These are phyloP conservation scores for Boechera stricta DNA, from an alignment of 345 rosid species.

Conservation along the genomic window DNA sequence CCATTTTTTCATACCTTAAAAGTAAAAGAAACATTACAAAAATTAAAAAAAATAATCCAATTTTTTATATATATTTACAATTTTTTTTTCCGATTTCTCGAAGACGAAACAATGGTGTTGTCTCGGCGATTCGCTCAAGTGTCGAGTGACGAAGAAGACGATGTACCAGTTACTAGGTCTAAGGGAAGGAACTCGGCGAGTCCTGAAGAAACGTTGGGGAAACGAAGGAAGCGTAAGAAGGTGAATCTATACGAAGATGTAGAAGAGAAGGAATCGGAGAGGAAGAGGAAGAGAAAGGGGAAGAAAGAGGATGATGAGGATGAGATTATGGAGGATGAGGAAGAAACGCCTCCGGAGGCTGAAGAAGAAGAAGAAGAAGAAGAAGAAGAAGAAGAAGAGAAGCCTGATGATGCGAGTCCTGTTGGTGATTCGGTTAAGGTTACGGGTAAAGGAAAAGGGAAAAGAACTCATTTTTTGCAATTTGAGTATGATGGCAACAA, in stretches of 20 bases:
- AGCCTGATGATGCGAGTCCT: slow-evolving; percentile 82
- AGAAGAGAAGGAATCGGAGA: slow-evolving; percentile 40
- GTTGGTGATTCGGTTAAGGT: slow-evolving; percentile 63
- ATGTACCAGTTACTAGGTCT: slow-evolving; percentile 39
- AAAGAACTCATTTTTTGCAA: slow-evolving; percentile 61
- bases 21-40: no score
- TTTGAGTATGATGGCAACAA: slow-evolving; percentile 80
- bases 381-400: slow-evolving; percentile 65
- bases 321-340: slow-evolving; percentile 31
- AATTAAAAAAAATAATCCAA: neutral
- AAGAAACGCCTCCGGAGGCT: slow-evolving; percentile 25
- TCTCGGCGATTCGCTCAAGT: slow-evolving; percentile 78
- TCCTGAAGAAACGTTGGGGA: slow-evolving; percentile 45
- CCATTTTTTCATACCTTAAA: neutral
- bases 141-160: slow-evolving; percentile 86
- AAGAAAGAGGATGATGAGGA: slow-evolving; percentile 40
- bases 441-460: slow-evolving; percentile 80
- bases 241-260: slow-evolving; percentile 56
- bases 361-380: slow-evolving; percentile 52
- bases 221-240: slow-evolving; percentile 60
- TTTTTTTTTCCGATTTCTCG: neutral
- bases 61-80: neutral
- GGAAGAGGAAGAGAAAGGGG: slow-evolving; percentile 38
- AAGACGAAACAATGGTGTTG: slow-evolving; percentile 47
- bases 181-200: slow-evolving; percentile 43